Evolutionary conservation across 148 eudicot genomes (phyloP), one percentile per base, ranked within the genome.

Genomic region (Drosera capensis): DNA sequence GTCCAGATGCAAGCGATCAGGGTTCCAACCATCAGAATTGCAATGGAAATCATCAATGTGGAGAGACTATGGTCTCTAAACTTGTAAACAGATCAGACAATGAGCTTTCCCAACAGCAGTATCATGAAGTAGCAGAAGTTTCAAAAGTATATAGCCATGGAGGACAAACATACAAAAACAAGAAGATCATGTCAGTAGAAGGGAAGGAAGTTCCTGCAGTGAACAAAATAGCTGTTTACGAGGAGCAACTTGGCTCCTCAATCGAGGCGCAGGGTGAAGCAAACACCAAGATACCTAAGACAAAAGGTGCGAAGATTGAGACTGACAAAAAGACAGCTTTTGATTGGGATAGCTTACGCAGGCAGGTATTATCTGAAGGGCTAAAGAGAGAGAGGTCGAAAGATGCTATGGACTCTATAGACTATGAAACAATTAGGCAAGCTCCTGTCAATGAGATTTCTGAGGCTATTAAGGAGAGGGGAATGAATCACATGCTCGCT

Each of bases 331-430:
- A 31, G 19, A 61, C 52, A 25, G 17, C 64, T 21, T 46, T 66
- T 43, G 71, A 79, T 45, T 79, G 87, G 87, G 87, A 79, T 61
- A 49, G 60, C 57, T 62, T 79, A 70, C 64, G 87, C 50, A 75
- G 59, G 66, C 47, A 60, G 45, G 82, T 41, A 18, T 66, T 57
- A 20, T 42, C 55, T 13, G 56, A 58, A 23, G 49, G 43, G 36
- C 51, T 48, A 43, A 59, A 20, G 41, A 60, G 39, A 40, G 47
- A 59, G 20, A 51, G 58, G 20, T 62, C 45, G 0, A 55, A 14
- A 2, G 55, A 55, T 5, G 25, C 43, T 3, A 35, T 30, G 26
- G 93, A 81, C 51, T 78, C 84, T 20, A 65, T 78, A 0, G 70
- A 86, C 25, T 86, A 85, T 86, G 87, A 78, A 22, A 81, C 77